Conservation (phyloP, 768 basidiomycete genomes). For the Infundibulicybe gibba region DNA sequence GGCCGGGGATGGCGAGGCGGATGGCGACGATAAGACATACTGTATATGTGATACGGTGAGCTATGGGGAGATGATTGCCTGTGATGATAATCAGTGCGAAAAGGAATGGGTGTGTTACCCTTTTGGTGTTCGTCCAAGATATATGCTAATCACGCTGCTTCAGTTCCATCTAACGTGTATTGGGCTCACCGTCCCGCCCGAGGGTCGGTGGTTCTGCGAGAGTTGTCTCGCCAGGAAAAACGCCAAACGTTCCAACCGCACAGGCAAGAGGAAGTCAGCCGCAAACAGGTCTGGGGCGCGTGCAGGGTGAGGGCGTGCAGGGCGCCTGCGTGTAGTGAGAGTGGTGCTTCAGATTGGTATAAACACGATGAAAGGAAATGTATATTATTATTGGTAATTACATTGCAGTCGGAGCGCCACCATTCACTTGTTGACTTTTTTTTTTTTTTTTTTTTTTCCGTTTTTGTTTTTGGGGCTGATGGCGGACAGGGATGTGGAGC, state of each 20-base stretch:
- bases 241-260: slow-evolving; percentile 47
- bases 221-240: slow-evolving; percentile 56
- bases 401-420: too few species aligned
- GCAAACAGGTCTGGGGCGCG: slow-evolving; percentile 23
- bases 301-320: slow-evolving; percentile 5
- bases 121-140: slow-evolving; percentile 4
- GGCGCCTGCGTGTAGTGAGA: too few species aligned
- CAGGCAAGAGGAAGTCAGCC: slow-evolving; percentile 44
- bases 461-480: too few species aligned
- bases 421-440: too few species aligned
- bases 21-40: slow-evolving; percentile 67
- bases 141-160: slow-evolving; percentile 4
- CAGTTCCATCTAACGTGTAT: slow-evolving; percentile 84
- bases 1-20: slow-evolving; percentile 49
- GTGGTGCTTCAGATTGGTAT: too few species aligned
- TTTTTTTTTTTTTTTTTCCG: too few species aligned
- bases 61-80: slow-evolving; percentile 94
- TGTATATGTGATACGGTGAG: slow-evolving; percentile 84
- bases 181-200: slow-evolving; percentile 60
- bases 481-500: too few species aligned
- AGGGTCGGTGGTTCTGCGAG: slow-evolving; percentile 76
- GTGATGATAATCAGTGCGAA: slow-evolving; percentile 78
- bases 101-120: slow-evolving; percentile 80
- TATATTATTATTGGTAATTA: too few species aligned
- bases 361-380: too few species aligned